Evolutionary conservation across 2,329 filamentous ascomycete genomes (phyloP).

Genomic region (Ceratocystis colombiana): DNA sequence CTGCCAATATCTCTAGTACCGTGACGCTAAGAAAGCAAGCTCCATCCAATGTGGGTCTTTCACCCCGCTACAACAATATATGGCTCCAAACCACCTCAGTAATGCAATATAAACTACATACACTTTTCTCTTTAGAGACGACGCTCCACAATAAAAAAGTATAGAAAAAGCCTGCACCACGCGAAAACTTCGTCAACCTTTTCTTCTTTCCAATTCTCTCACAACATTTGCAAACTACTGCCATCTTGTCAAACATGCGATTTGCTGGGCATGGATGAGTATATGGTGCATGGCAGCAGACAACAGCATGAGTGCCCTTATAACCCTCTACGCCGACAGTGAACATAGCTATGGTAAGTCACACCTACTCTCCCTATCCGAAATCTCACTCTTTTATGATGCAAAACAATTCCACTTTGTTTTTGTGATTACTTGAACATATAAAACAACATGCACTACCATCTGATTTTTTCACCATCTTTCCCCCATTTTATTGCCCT

Average conservation of each 20-base stretch:
- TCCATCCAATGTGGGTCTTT: background rate
- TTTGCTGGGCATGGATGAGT: background rate
- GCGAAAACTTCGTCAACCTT: background rate
- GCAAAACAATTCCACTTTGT: slow-evolving; percentile 26
- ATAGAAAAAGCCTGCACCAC: slow-evolving; percentile 18
- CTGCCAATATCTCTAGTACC: background rate
- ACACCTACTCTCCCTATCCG: too few species aligned
- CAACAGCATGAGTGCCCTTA: background rate
- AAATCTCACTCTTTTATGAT: slow-evolving; percentile 19
- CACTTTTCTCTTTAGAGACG: slow-evolving; percentile 17
- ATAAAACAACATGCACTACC: slow-evolving; percentile 58
- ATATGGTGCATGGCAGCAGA: background rate
- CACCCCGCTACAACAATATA: background rate
- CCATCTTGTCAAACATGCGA: background rate
- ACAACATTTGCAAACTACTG: background rate
- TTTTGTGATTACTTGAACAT: slow-evolving; percentile 37
- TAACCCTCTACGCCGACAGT: background rate
- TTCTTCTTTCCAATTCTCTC: slow-evolving; percentile 5
- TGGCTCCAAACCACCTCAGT: background rate
- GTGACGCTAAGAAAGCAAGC: background rate
- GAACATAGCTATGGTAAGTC: slow-evolving; percentile 11
- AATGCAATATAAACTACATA: slow-evolving; percentile 3
- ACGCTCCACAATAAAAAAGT: slow-evolving; percentile 20
- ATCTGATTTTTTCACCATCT: slow-evolving; percentile 45
- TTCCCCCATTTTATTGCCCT: too few species aligned